Conservation (phyloP, 129 eudicot species). For the Pseudognaphalium luteoalbum region DNA sequence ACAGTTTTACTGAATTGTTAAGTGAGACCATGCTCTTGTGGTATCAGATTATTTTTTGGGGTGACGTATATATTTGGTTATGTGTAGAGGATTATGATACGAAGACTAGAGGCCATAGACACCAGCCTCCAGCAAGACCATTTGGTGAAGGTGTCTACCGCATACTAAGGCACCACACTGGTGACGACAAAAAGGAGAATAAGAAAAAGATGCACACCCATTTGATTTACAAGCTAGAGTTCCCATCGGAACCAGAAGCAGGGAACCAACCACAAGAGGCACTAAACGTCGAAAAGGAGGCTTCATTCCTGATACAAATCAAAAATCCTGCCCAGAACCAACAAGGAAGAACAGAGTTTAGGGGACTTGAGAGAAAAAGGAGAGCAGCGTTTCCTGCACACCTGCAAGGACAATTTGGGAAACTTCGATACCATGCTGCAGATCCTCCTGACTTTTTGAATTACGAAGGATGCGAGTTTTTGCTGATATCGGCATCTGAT, state of each 20-base stretch:
- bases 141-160: conserved; percentile 52
- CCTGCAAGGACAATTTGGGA: conserved; percentile 46
- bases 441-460: conserved; percentile 46
- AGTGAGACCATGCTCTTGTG: too few species aligned
- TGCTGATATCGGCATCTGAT: conserved; percentile 38
- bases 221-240: conserved; percentile 41
- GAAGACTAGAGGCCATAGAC: conserved; percentile 45
- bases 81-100: conserved; percentile 44
- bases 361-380: conserved; percentile 34
- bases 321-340: conserved; percentile 37
- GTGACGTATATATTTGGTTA: neutral
- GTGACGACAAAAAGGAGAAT: neutral
- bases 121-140: conserved; percentile 45
- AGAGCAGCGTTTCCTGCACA: conserved; percentile 45
- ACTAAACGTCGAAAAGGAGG: conserved; percentile 41
- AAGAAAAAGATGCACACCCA: conserved; percentile 45
- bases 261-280: conserved; percentile 39
- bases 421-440: conserved; percentile 34
- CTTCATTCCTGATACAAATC: conserved; percentile 44
- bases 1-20: too few species aligned
- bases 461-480: conserved; percentile 39
- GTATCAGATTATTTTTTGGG: too few species aligned
- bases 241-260: conserved; percentile 25
- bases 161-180: conserved; percentile 40
- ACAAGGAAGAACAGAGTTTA: conserved; percentile 14